These are phyloP conservation scores for Hericium rajendrae DNA, from an alignment of 768 basidiomycete genomes.

Conservation along the genomic window DNA sequence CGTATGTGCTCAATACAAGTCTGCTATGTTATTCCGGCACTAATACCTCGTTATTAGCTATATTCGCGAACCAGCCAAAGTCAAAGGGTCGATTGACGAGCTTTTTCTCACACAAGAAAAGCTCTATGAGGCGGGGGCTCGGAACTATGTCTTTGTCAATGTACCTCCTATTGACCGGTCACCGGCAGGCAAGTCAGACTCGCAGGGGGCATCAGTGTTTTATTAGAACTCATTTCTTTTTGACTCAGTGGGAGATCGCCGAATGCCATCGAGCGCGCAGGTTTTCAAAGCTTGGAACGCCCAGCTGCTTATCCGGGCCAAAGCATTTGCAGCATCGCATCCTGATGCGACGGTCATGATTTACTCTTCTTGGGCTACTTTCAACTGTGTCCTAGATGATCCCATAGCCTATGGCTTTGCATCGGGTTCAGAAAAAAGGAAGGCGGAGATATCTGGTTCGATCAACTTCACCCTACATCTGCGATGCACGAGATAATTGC, in stretches of 20 bases:
- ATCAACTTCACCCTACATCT: conserved; percentile 44
- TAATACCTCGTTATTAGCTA: not conserved
- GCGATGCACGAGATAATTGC: conserved; percentile 41
- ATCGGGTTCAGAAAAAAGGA: conserved; percentile 21
- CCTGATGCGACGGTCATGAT: conserved; percentile 37
- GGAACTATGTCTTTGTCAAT: conserved; percentile 51
- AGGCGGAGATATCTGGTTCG: conserved; percentile 39
- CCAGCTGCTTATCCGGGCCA: conserved; percentile 22
- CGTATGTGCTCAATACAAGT: conserved; percentile 23
- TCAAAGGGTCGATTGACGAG: conserved; percentile 17
- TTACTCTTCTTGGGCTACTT: conserved; percentile 39
- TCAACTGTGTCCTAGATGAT: conserved; percentile 38
- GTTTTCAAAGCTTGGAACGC: conserved; percentile 36
- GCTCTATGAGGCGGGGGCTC: conserved; percentile 35
- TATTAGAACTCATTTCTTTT: not conserved
- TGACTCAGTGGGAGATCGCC: not conserved
- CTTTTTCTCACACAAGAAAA: conserved; percentile 38
- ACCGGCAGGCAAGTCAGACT: conserved; percentile 27
- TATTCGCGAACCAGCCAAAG: conserved; percentile 16
- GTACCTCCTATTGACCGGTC: conserved; percentile 43
- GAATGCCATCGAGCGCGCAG: not conserved
- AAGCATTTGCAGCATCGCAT: conserved; percentile 30
- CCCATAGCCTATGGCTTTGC: conserved; percentile 32
- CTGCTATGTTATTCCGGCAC: not conserved
- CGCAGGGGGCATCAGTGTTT: not conserved